phyloP scores from a whole-genome alignment of 2,329 filamentous ascomycete genomes.

The Colletotrichum zoysiae region DNA sequence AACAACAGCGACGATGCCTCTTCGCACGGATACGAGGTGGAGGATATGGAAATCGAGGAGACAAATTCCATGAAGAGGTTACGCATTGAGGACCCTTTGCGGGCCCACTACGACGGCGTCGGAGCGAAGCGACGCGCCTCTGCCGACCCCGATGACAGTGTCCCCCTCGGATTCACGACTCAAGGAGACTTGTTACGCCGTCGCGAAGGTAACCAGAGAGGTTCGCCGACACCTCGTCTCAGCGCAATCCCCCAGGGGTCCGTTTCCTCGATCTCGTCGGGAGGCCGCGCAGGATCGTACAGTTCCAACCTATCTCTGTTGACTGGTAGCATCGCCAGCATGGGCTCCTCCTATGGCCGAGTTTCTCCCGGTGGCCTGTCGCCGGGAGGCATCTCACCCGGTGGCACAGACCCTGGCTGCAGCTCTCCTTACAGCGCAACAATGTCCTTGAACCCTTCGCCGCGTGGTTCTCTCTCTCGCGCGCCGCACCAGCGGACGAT shows the following conservation, averaged over 20 bases:
- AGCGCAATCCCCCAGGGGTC: constrained; percentile 60
- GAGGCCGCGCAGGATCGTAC: constrained; percentile 62
- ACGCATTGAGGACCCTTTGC: constrained; percentile 60
- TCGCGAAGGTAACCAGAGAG: constrained; percentile 62
- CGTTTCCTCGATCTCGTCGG: constrained; percentile 59
- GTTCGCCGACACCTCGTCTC: constrained; percentile 65
- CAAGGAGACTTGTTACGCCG: constrained; percentile 62
- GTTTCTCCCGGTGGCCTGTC: constrained; percentile 60
- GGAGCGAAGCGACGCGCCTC: constrained; percentile 69
- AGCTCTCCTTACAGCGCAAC: constrained; percentile 64
- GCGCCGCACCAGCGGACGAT: constrained; percentile 60
- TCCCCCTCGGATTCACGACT: constrained; percentile 46
- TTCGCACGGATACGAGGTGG: constrained; percentile 58
- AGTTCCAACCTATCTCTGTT: constrained; percentile 60
- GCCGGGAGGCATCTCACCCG: constrained; percentile 64
- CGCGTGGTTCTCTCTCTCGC: constrained; percentile 60
- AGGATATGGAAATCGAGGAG: constrained; percentile 66
- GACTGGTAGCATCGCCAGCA: constrained; percentile 57
- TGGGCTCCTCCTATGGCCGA: constrained; percentile 57
- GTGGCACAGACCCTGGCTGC: constrained; percentile 54
- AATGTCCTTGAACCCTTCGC: constrained; percentile 63
- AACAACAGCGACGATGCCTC: constrained; percentile 66
- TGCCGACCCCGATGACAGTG: constrained; percentile 62
- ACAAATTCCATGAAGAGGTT: constrained; percentile 63
- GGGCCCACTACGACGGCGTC: constrained; percentile 54